phyloP scores from a whole-genome alignment of 371 early-diverging fungal species.

The Actinomucor elegans region DNA sequence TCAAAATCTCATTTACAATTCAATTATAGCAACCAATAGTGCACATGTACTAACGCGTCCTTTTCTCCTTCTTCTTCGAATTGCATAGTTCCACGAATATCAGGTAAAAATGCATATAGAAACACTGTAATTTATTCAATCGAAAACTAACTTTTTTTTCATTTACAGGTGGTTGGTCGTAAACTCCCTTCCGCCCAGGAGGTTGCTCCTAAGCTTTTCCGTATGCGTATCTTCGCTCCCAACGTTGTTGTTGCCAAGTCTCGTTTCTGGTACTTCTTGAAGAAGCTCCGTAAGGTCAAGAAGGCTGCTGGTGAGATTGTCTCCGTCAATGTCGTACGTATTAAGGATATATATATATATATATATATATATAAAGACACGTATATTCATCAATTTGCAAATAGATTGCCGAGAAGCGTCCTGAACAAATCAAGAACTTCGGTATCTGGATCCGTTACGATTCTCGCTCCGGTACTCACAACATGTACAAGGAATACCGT shows the following conservation, averaged over 20 bases:
- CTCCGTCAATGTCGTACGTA: conserved; percentile 91
- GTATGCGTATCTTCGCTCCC: conserved; percentile 97
- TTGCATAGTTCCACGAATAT: conserved; percentile 21
- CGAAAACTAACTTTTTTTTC: not conserved
- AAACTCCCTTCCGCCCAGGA: conserved; percentile 90
- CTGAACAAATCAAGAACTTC: conserved; percentile 93
- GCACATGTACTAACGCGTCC: no score
- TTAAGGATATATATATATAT: not conserved
- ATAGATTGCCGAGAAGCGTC: conserved; percentile 91
- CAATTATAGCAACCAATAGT: no score
- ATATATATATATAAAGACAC: no score
- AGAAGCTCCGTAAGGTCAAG: conserved; percentile 98
- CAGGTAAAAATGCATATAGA: conserved; percentile 2
- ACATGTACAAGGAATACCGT: conserved; percentile 99
- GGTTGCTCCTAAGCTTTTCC: conserved; percentile 92
- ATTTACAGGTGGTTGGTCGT: conserved; percentile 82
- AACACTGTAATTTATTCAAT: not conserved
- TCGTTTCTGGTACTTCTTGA: conserved; percentile 98
- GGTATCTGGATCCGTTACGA: conserved; percentile 98
- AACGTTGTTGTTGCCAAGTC: conserved; percentile 97
- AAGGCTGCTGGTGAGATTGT: conserved; percentile 95
- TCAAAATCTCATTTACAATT: no score
- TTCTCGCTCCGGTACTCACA: conserved; percentile 97
- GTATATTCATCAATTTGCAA: not conserved
- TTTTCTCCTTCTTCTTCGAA: not conserved